A percentile compares a stretch with the other conserved stretches of the same genome.
Evolutionary conservation across 2,329 filamentous ascomycete species (phyloP).

Genomic region (Acrodontium crateriforme): DNA sequence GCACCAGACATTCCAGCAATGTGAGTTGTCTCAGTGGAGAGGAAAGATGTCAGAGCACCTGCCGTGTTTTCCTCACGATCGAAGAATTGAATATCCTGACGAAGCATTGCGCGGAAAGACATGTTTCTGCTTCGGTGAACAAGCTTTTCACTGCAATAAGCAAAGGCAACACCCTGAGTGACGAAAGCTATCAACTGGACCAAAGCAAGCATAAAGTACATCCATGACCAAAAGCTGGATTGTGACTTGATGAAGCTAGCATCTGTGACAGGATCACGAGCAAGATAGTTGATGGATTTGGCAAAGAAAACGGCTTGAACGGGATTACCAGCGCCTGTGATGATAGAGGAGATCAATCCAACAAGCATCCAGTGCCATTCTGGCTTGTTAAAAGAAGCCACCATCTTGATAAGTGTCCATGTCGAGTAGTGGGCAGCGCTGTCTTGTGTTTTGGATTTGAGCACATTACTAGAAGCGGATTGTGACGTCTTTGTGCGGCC

Average conservation of each 20-base stretch:
- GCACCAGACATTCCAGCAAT: conserved; percentile 76
- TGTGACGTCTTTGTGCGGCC: conserved; percentile 38
- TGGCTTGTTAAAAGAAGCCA: conserved; percentile 61
- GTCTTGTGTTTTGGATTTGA: conserved; percentile 42
- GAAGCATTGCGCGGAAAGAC: conserved; percentile 75
- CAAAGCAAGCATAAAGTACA: conserved; percentile 76
- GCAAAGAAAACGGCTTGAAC: conserved; percentile 71
- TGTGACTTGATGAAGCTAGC: conserved; percentile 50
- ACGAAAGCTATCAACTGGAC: conserved; percentile 57
- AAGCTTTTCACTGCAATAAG: conserved; percentile 72
- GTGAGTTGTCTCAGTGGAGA: conserved; percentile 81
- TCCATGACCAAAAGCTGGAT: conserved; percentile 73
- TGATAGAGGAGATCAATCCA: conserved; percentile 58
- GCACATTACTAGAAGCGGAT: conserved; percentile 54
- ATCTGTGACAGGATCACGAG: conserved; percentile 42
- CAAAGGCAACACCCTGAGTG: conserved; percentile 60
- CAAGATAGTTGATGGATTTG: conserved; percentile 66
- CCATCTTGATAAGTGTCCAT: conserved; percentile 64
- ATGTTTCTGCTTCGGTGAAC: conserved; percentile 69
- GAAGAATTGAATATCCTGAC: conserved; percentile 87
- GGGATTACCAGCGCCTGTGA: conserved; percentile 72
- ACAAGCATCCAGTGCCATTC: conserved; percentile 61
- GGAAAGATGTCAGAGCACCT: conserved; percentile 74
- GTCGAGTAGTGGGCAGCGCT: conserved; percentile 49
- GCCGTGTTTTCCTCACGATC: conserved; percentile 80